phyloP scores from a whole-genome alignment of 1,284 basidiomycete species.

The Coriolopsis trogii region DNA sequence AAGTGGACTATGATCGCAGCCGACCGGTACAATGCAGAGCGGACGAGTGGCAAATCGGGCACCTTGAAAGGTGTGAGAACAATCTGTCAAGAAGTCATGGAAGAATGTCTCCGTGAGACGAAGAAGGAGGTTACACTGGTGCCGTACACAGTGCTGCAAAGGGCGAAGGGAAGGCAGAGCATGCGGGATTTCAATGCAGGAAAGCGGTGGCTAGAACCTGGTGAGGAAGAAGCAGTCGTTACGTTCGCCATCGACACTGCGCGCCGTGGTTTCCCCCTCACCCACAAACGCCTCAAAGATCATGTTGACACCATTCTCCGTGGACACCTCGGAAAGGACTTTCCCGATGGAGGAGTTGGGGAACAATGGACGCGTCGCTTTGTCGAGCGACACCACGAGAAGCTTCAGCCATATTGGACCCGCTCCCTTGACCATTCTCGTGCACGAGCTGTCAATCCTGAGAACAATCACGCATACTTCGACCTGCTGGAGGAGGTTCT shows the following conservation, averaged over 20 bases:
- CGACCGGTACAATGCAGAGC: neutral
- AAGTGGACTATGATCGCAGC: neutral
- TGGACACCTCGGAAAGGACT: slow-evolving; percentile 31
- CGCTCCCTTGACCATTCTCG: slow-evolving; percentile 34
- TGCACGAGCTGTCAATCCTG: slow-evolving; percentile 40
- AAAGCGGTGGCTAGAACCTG: slow-evolving; percentile 29
- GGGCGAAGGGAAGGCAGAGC: slow-evolving; percentile 8
- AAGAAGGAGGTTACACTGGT: neutral
- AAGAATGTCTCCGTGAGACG: neutral
- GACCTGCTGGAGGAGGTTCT: slow-evolving; percentile 21
- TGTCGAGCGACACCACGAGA: slow-evolving; percentile 34
- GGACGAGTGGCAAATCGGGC: neutral
- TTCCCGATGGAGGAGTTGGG: slow-evolving; percentile 38
- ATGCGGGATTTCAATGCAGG: slow-evolving; percentile 23
- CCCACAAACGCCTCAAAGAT: slow-evolving; percentile 30
- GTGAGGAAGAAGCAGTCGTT: slow-evolving; percentile 33
- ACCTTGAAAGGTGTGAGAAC: neutral
- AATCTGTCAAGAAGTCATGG: slow-evolving; percentile 3
- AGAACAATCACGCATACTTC: slow-evolving; percentile 36
- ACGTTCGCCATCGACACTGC: slow-evolving; percentile 29
- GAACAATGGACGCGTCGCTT: slow-evolving; percentile 41
- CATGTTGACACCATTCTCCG: slow-evolving; percentile 21
- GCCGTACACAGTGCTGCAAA: neutral
- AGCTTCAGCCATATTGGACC: slow-evolving; percentile 33
- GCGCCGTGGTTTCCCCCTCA: slow-evolving; percentile 40